Evolutionary conservation across 75 land plant genomes (phyloP), one percentile per base, ranked within the genome.

Genomic region (Larix kaempferi): DNA sequence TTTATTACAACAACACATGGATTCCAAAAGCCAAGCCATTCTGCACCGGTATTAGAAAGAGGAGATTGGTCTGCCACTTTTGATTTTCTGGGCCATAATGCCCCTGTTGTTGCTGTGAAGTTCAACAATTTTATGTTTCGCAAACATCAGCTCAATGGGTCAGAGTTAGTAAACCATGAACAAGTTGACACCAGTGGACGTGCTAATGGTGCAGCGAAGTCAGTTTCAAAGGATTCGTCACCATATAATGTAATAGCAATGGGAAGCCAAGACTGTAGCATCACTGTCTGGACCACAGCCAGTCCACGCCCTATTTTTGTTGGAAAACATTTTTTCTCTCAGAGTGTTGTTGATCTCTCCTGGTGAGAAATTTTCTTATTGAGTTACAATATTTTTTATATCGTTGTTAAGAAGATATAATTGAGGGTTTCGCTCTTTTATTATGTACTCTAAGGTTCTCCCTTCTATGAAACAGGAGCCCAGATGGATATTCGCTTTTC

Each of bases 231-330:
- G 67, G 89, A 87, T 23, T 27, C 2, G 12, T 29, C 27, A 33
- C 91, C 98, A 57, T 97, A 97, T 73, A 97, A 97, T 83, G 89
- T 97, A 59, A 94, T 97, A 81, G 99, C 99, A 14, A 97, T 97
- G 75, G 99, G 99, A 57, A 97, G 99, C 89, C 99, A 97, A 79
- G 99, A 97, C 59, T 90, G 99, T 56, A 89, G 89, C 33, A 88
- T 97, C 17, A 92, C 98, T 75, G 98, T 97, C 21, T 97, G 99
- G 99, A 94, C 98, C 19, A 97, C 99, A 52, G 91, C 92, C 8
- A 94, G 95, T 86, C 84, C 98, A 29, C 95, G 99, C 17, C 99
- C 99, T 63, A 88, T 97, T 27, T 92, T 97, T 83, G 95, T 97
- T 56, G 99, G 98, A 19, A 97, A 94, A 59, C 99, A 97, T 84